Evolutionary conservation across 495 filamentous ascomycete genomes (phyloP).

Genomic region (Pyrenula massariospora): DNA sequence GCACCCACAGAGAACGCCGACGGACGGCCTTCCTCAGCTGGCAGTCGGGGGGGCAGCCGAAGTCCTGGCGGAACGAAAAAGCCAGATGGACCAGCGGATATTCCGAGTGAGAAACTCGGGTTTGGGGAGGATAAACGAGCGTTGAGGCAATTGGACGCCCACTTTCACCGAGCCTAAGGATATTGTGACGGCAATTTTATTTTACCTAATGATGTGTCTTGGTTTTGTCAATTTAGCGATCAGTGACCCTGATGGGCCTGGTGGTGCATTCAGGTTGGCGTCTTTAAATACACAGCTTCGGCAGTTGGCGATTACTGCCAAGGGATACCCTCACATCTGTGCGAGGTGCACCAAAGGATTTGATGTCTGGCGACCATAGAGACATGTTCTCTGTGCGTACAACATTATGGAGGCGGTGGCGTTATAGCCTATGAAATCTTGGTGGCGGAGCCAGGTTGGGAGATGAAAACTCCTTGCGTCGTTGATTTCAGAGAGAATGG

Average conservation of each 20-base stretch:
- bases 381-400: no score
- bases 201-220: neutral
- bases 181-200: neutral
- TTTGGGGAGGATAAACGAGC: conserved; percentile 56
- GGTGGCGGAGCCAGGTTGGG: no score
- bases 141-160: conserved; percentile 48
- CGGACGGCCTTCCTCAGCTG: conserved; percentile 11
- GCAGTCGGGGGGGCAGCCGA: conserved; percentile 18
- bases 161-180: neutral
- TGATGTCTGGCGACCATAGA: no score
- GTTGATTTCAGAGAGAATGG: no score
- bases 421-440: no score
- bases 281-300: neutral
- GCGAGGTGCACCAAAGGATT: no score
- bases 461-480: no score
- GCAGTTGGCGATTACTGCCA: neutral
- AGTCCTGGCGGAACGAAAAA: conserved; percentile 18
- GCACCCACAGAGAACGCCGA: conserved; percentile 27
- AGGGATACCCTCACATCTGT: no score
- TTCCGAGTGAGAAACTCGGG: conserved; percentile 50
- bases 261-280: neutral
- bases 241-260: neutral
- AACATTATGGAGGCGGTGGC: no score
- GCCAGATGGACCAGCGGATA: conserved; percentile 44
- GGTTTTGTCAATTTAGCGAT: neutral